Evolutionary conservation across 192 early-diverging fungal species (phyloP).

Genomic region (Kappamyces sp.): DNA sequence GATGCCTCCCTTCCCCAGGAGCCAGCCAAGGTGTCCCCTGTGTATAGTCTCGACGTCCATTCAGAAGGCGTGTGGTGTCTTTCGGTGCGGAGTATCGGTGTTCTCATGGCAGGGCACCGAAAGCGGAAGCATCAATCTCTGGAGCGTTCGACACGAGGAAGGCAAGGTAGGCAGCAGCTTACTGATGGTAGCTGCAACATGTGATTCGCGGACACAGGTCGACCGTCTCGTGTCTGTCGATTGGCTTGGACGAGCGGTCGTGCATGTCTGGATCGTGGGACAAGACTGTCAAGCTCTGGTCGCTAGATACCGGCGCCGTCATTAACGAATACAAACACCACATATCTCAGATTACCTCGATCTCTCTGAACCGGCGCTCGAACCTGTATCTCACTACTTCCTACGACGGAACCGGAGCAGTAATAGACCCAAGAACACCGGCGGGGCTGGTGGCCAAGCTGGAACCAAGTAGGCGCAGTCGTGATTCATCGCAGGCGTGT

Average conservation of each 20-base stretch:
- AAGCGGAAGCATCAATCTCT: constrained; percentile 80
- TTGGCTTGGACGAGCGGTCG: constrained; percentile 73
- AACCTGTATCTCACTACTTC: constrained; percentile 23
- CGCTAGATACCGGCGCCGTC: constrained; percentile 70
- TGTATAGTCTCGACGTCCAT: constrained; percentile 87
- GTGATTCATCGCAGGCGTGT: neutral
- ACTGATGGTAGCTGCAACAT: constrained; percentile 42
- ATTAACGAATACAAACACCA: constrained; percentile 67
- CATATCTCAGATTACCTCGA: constrained; percentile 70
- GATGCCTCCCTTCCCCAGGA: neutral
- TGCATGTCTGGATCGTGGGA: constrained; percentile 97
- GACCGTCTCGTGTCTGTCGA: constrained; percentile 76
- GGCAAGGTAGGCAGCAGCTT: constrained; percentile 48
- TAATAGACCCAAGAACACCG: constrained; percentile 31
- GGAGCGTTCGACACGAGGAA: constrained; percentile 89
- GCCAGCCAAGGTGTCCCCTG: constrained; percentile 69
- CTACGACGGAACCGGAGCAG: constrained; percentile 33
- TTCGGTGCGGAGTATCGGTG: constrained; percentile 61
- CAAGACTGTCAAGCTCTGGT: constrained; percentile 66
- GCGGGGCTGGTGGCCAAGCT: constrained; percentile 26
- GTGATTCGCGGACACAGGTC: constrained; percentile 72
- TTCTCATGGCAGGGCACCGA: constrained; percentile 18
- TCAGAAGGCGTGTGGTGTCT: constrained; percentile 84
- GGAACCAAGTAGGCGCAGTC: constrained; percentile 1
- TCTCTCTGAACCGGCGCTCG: constrained; percentile 14